A percentile compares a stretch with the other conserved stretches of the same genome.
These are phyloP conservation scores for Schwanniomyces polymorphus DNA, from an alignment of 805 yeast genomes.

Conservation along the genomic window DNA sequence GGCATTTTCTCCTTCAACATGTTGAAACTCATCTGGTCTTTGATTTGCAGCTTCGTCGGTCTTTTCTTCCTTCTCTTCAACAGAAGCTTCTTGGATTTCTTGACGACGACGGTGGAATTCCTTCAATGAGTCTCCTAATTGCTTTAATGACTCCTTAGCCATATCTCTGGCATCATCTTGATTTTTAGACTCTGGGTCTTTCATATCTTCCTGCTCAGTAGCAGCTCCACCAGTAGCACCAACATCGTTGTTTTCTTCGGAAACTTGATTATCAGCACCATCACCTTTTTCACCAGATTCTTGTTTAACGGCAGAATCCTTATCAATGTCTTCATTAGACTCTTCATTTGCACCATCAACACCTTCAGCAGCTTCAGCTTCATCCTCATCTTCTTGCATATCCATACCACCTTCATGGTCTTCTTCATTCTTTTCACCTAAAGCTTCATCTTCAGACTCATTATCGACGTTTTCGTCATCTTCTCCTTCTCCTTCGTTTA, in stretches of 20 bases:
- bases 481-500: constrained; percentile 29
- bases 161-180: constrained; percentile 60
- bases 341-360: constrained; percentile 53
- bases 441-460: constrained; percentile 30
- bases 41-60: constrained; percentile 57
- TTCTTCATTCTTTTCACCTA: constrained; percentile 30
- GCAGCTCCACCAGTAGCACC: constrained; percentile 65
- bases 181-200: constrained; percentile 35
- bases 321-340: constrained; percentile 46
- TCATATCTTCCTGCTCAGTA: constrained; percentile 31
- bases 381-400: constrained; percentile 21
- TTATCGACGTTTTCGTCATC: constrained; percentile 30
- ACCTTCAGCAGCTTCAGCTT: constrained; percentile 47
- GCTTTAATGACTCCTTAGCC: constrained; percentile 77
- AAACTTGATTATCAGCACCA: constrained; percentile 57
- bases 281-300: constrained; percentile 60
- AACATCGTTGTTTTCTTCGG: constrained; percentile 62
- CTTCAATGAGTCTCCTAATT: constrained; percentile 87
- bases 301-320: constrained; percentile 60
- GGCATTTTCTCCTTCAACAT: constrained; percentile 76
- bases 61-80: constrained; percentile 46
- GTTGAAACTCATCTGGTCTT: constrained; percentile 84
- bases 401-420: constrained; percentile 44
- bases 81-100: constrained; percentile 72
- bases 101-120: constrained; percentile 89